phyloP scores from a whole-genome alignment of 495 filamentous ascomycete genomes.

The Aspergillus haitiensis region DNA sequence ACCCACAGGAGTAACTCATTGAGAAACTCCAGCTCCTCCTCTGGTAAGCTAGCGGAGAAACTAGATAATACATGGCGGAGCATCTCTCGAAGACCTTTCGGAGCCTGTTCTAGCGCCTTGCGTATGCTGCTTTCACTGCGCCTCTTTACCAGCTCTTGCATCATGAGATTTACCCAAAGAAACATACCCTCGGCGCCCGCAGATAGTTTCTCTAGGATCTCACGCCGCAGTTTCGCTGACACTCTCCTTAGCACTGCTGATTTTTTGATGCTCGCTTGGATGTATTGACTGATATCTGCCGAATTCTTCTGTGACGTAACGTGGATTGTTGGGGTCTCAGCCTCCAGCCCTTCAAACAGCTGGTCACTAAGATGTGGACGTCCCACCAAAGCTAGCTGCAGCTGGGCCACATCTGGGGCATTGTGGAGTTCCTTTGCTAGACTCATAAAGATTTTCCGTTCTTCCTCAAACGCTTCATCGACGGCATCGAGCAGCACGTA shows the following conservation, averaged over 20 bases:
- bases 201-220: conserved; percentile 32
- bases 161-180: conserved; percentile 38
- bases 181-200: conserved; percentile 39
- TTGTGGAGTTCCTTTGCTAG: conserved; percentile 24
- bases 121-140: conserved; percentile 27
- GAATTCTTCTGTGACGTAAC: conserved; percentile 34
- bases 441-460: conserved; percentile 24
- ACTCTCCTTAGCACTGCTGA: conserved; percentile 25
- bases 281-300: conserved; percentile 33
- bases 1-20: conserved; percentile 39
- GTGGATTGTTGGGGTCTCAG: conserved; percentile 30
- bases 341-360: conserved; percentile 25
- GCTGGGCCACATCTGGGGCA: neutral
- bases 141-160: conserved; percentile 35
- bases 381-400: conserved; percentile 33
- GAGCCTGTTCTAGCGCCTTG: conserved; percentile 30
- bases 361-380: conserved; percentile 31
- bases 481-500: conserved; percentile 38
- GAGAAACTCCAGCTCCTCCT: conserved; percentile 31
- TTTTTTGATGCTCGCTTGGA: conserved; percentile 29
- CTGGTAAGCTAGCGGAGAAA: conserved; percentile 24
- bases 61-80: conserved; percentile 34
- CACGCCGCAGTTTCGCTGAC: conserved; percentile 23
- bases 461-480: conserved; percentile 34
- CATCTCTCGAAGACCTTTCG: conserved; percentile 33